Evolutionary conservation across 2,329 filamentous ascomycete species (phyloP), one percentile per base, ranked within the genome.

Genomic region (Alternaria atra): DNA sequence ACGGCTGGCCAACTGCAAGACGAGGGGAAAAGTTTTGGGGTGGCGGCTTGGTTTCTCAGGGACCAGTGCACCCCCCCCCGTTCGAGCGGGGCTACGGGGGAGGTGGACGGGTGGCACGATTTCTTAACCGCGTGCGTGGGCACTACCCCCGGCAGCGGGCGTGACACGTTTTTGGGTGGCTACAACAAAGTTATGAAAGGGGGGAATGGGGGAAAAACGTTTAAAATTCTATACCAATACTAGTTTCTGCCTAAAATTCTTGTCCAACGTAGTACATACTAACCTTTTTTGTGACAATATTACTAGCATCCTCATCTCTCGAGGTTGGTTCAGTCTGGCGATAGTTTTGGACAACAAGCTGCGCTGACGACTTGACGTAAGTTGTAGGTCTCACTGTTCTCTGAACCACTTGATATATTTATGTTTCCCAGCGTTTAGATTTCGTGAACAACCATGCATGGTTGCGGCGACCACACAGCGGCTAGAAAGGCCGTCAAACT

Each of bases 11-110:
- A 79, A 84, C 35, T 71, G 73, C 0, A 65, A n/a, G n/a, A 68
- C 20, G 69, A 72, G n/a, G 81, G 84, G 52, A 74, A 81, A 17
- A 82, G 84, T 55, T 90, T 89, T 71, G 87, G 80, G 0, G 84
- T 81, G n/a, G 88, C 84, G 2, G 84, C 86, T 9, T 90, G 88
- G 88, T 90, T 85, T 69, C 71, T 89, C 52, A 82, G 74, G 9
- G 85, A 81, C 1, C 80, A 89, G 73, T 90, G 88, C 71, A 70
- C n/a, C 67, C 1, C 67, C 70, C 0, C 73, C 68, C 27, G 79
- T 86, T 34, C 76, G 82, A 52, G 34, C 69, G 3, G 80, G 75
- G 78, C 79, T 56, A 69, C 69, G 10, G 85, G 83, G 0, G 80
- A 79, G 0, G 70, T 83, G 66, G 76, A 72, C 0, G 87, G 85